Base-by-base conservation (phyloP, 2,329 filamentous ascomycete genomes). In the Tolypocladium tropicale region DNA sequence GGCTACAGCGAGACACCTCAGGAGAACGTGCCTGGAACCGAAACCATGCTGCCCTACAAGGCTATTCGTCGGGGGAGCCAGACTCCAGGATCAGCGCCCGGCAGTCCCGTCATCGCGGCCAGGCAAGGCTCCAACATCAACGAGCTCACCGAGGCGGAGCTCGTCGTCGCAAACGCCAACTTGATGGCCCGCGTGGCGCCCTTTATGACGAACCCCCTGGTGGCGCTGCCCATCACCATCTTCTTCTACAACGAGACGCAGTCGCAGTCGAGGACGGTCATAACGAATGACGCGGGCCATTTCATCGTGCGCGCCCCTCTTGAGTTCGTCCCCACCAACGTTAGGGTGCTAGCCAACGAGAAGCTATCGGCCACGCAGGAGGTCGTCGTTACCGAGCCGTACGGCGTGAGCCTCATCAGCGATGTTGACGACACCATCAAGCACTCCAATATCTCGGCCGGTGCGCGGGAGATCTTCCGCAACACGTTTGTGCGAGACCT, bases 371-470 rank as follows among this genome's bases (percentile, higher is more conserved):
- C 85, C 0, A 90, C 87, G 2, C 88, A 94, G 60, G 81, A 89
- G 55, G 80, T 99, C 49, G 78, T 83, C 43, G 76, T 97, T 53
- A 91, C 88, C 4, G 87, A 93, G 57, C 82, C 88, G 0, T 77
- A 76, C 25, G 94, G 94, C 43, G 82, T 99, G 59, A 97, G 92
- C 69, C 67, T 99, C 57, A 97, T 99, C 68, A 97, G 90, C 68
- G 94, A 99, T 68, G 94, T 99, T 60, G 94, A 99, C 66, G 94
- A 99, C 70, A 99, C 94, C 0, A 86, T 99, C 67, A 99, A 99
- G 70, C 88, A 91, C 64, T 96, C 94, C 23, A 95, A 92, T 56
- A 96, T 99, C 61, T 82, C 84, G 2, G 82, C 82, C 54, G 94
- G 95, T 7, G 88, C 93, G 0, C 86, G 91, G 57, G 94, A 97